Evolutionary conservation across 305 asterid species (phyloP).

Genomic region (Nicotiana rustica): DNA sequence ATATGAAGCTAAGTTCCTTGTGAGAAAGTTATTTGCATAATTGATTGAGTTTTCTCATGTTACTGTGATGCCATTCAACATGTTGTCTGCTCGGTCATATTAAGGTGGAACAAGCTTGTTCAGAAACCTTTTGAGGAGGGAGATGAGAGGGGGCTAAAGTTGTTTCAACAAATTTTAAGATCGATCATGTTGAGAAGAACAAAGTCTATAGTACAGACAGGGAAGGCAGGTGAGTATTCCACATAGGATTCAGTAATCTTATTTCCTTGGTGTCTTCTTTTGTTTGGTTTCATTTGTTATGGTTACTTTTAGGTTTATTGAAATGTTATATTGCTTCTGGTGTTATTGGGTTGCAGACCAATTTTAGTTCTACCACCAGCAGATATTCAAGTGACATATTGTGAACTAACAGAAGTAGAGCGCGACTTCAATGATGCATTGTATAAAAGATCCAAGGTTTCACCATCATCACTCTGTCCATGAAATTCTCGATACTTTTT

Average conservation of each 20-base stretch:
- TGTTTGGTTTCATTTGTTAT: neutral
- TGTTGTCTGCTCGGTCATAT: constrained; percentile 35
- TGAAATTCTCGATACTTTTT: neutral
- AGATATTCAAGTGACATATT: constrained; percentile 82
- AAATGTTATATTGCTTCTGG: constrained; percentile 26
- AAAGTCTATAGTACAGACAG: constrained; percentile 79
- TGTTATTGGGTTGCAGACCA: constrained; percentile 61
- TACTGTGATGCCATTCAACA: constrained; percentile 25
- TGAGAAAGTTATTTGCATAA: constrained; percentile 5
- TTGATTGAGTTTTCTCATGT: constrained; percentile 29
- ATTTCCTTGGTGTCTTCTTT: constrained; percentile 9
- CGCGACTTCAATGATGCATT: constrained; percentile 94
- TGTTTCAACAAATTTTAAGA: constrained; percentile 84
- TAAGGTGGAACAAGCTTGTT: constrained; percentile 95
- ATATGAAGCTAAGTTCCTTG: neutral
- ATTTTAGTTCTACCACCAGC: constrained; percentile 96
- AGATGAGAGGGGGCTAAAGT: constrained; percentile 85
- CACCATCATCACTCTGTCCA: neutral
- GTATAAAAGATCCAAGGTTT: constrained; percentile 91
- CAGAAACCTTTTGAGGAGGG: constrained; percentile 99
- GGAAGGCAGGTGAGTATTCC: constrained; percentile 77
- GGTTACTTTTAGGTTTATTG: constrained; percentile 22
- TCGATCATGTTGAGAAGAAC: constrained; percentile 98
- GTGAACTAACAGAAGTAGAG: constrained; percentile 87
- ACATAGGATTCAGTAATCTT: neutral